Conservation (phyloP, 2,329 filamentous ascomycete species). For the Pseudogymnoascus sp. region DNA sequence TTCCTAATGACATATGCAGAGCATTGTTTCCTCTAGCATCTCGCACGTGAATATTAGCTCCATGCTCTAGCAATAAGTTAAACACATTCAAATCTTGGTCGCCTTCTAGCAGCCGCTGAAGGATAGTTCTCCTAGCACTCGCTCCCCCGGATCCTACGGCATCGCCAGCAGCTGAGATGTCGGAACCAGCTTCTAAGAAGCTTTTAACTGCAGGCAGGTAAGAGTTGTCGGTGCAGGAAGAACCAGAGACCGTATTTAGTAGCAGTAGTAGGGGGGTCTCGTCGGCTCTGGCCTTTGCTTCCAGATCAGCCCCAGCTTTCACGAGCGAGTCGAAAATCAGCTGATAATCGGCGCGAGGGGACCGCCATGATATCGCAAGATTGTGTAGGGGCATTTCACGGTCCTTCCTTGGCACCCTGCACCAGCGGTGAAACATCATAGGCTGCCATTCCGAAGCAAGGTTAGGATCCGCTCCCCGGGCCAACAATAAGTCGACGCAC, state of each 20-base stretch:
- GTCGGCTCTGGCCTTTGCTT: conserved; percentile 12
- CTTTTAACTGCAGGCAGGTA: not conserved
- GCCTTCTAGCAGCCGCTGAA: conserved; percentile 7
- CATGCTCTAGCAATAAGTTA: conserved; percentile 12
- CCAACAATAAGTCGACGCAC: conserved; percentile 9
- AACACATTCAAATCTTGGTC: not conserved
- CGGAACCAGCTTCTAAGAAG: conserved; percentile 10
- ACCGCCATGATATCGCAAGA: not conserved
- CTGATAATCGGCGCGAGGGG: not conserved
- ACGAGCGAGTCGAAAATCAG: conserved; percentile 6
- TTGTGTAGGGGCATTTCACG: not conserved
- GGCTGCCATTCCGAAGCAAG: conserved; percentile 11
- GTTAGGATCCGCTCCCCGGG: conserved; percentile 10
- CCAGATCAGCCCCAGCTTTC: conserved; percentile 9
- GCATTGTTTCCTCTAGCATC: conserved; percentile 6
- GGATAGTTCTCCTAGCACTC: conserved; percentile 8
- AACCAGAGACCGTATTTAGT: not conserved
- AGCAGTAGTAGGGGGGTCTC: not conserved
- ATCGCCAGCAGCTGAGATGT: conserved; percentile 10
- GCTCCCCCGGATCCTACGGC: not conserved
- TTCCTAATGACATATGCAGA: not conserved
- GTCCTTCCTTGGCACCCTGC: not conserved
- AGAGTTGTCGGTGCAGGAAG: not conserved
- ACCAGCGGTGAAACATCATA: not conserved
- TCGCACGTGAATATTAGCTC: conserved; percentile 7